Conservation (phyloP, 2,329 filamentous ascomycete genomes). For the Phialophora chinensis region DNA sequence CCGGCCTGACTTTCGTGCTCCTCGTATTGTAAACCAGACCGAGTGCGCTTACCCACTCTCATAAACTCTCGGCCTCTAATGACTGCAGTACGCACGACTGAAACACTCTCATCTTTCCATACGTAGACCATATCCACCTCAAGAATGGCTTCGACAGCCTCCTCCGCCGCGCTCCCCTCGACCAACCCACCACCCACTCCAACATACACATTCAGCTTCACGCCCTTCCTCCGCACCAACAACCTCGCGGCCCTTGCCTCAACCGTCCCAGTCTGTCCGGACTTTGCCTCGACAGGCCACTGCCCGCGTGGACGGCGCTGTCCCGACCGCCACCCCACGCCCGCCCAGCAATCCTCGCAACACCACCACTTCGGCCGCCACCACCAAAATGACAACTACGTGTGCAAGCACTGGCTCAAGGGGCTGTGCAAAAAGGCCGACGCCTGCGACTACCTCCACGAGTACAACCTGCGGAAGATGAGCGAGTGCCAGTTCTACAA, state of each 20-base stretch:
- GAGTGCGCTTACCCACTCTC: too few species aligned
- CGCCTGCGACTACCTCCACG: conserved; percentile 95
- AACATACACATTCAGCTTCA: conserved; percentile 79
- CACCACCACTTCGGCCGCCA: conserved; percentile 38
- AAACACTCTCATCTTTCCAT: neutral
- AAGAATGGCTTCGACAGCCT: conserved; percentile 30
- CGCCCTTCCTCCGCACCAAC: conserved; percentile 79
- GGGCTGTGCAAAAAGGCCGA: conserved; percentile 98
- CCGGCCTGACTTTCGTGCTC: conserved; percentile 1
- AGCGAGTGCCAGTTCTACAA: conserved; percentile 98
- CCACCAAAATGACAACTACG: conserved; percentile 60
- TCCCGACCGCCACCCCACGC: conserved; percentile 76
- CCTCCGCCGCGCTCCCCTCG: conserved; percentile 9
- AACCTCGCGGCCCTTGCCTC: conserved; percentile 84
- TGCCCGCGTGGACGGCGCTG: conserved; percentile 85
- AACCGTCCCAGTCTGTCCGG: conserved; percentile 80
- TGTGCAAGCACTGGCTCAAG: conserved; percentile 98
- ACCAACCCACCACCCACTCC: conserved; percentile 45
- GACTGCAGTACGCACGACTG: neutral
- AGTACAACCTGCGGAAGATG: conserved; percentile 98
- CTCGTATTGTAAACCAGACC: neutral
- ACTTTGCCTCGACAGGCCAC: conserved; percentile 77
- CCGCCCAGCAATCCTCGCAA: conserved; percentile 49
- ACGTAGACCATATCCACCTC: neutral
- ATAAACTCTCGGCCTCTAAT: neutral